Base-by-base conservation (phyloP, 2,329 filamentous ascomycete genomes). In the Penicillium palitans region DNA sequence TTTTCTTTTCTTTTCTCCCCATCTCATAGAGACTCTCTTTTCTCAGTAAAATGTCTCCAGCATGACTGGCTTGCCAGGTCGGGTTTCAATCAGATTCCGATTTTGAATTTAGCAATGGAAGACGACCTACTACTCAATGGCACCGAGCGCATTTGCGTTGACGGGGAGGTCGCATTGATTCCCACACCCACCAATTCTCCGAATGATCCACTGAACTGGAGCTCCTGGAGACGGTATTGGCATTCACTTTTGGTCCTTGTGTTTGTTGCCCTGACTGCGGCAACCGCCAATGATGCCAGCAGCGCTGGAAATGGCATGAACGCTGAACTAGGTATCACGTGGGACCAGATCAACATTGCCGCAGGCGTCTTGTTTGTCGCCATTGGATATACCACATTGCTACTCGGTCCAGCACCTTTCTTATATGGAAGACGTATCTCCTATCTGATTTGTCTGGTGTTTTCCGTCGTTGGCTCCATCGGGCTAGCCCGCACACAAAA, bases 231-330 rank as follows among this genome's bases (percentile, higher is more conserved):
- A 63, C 81, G 82, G 66, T 74, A 76, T 37, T 83, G 80, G 79
- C 80, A 82, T 68, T 80, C 80, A 6, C 70, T 76, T 6, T 71
- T 85, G 6, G 79, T 84, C 31, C 79, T 81, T 53, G 82, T 81
- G 64, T 79, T 84, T 48, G 82, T 83, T 3, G 82, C 78, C 1
- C 66, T 85, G 50, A 84, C 83, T 0, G 83, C 83, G 0, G 83
- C 83, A 4, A 84, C 81, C 0, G 80, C 83, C 12, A 85, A 85
- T 57, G 79, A 83, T 64, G 81, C 81, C 3, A 82, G 83, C 7
- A 79, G 80, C 0, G 82, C 81, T 12, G 75, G 79, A 19, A 77
- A 80, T 57, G 80, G 80, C 19, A 79, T 83, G 66, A 78, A 81
- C 25, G 74, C 75, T 1, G 74, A 84, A 46, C 74, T 83, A 19